phyloP scores from a whole-genome alignment of 768 basidiomycete genomes.

The Plicaturopsis crispa region DNA sequence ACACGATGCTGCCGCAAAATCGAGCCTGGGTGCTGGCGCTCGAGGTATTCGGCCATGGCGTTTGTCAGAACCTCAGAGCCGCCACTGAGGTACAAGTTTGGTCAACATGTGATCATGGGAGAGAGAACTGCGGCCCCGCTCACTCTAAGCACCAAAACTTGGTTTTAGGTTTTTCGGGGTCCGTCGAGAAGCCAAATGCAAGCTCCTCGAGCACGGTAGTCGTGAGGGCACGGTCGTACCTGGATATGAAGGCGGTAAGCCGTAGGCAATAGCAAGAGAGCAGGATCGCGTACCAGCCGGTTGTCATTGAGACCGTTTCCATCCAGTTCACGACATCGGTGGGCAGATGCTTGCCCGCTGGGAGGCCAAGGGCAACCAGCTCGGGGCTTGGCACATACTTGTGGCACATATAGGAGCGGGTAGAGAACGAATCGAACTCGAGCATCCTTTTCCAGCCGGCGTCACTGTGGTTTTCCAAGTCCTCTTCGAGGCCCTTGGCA shows the following conservation, averaged over 20 bases:
- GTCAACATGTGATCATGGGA: conserved; percentile 2
- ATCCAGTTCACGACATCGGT: conserved; percentile 22
- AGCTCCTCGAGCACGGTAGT: conserved; percentile 26
- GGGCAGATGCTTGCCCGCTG: conserved; percentile 4
- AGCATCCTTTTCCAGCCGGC: too few species aligned
- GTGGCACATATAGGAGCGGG: too few species aligned
- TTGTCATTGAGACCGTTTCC: conserved; percentile 23
- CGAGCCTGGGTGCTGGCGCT: conserved; percentile 1
- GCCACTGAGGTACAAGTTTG: conserved; percentile 11
- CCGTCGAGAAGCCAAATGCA: conserved; percentile 15
- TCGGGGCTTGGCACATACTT: too few species aligned
- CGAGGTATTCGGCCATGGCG: conserved; percentile 5
- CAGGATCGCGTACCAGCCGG: too few species aligned
- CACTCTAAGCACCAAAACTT: conserved; percentile 6
- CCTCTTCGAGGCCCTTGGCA: too few species aligned
- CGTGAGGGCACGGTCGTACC: conserved; percentile 25
- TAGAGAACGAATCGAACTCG: too few species aligned
- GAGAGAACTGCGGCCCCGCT: conserved; percentile 6
- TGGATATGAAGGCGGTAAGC: too few species aligned
- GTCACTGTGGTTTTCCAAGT: too few species aligned
- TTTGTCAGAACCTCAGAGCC: conserved; percentile 13
- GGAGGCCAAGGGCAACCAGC: too few species aligned
- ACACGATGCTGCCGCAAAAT: too few species aligned
- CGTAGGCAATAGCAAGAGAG: too few species aligned
- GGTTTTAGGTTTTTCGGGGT: conserved; percentile 7